These are phyloP conservation scores for Cryptosporidium meleagridis DNA, from an alignment of 169 alveolate genomes.

Conservation along the genomic window DNA sequence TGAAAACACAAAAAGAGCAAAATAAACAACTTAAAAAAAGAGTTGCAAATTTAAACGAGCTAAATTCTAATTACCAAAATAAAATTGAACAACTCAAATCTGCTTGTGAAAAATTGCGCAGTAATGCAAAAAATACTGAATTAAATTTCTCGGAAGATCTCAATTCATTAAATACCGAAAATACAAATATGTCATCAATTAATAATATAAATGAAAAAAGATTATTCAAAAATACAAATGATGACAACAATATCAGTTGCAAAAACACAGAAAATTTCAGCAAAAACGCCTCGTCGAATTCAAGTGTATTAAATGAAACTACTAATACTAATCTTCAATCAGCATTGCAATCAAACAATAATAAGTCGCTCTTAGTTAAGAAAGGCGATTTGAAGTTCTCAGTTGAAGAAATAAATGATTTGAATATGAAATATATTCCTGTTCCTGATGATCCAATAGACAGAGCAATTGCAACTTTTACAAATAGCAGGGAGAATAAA, in stretches of 20 bases:
- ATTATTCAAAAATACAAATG: neutral
- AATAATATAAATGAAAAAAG: neutral
- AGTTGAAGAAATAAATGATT: conserved; percentile 62
- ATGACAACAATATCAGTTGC: neutral
- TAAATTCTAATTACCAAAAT: conserved; percentile 58
- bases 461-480: conserved; percentile 73
- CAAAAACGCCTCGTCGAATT: neutral
- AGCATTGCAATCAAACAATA: neutral
- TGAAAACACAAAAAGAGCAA: conserved; percentile 53
- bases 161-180: neutral
- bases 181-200: conserved; percentile 3
- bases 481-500: conserved; percentile 63
- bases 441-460: conserved; percentile 73
- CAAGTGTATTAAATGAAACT: neutral
- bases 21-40: conserved; percentile 69
- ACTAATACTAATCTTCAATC: neutral
- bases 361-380: conserved; percentile 44
- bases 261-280: neutral
- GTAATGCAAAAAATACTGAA: neutral
- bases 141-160: neutral
- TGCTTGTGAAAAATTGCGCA: conserved; percentile 30
- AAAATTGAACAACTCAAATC: conserved; percentile 55
- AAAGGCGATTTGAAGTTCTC: conserved; percentile 65
- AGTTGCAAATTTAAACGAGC: conserved; percentile 46
- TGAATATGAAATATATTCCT: conserved; percentile 50